phyloP scores from a whole-genome alignment of 1,284 basidiomycete species.

The Wallemia ichthyophaga region DNA sequence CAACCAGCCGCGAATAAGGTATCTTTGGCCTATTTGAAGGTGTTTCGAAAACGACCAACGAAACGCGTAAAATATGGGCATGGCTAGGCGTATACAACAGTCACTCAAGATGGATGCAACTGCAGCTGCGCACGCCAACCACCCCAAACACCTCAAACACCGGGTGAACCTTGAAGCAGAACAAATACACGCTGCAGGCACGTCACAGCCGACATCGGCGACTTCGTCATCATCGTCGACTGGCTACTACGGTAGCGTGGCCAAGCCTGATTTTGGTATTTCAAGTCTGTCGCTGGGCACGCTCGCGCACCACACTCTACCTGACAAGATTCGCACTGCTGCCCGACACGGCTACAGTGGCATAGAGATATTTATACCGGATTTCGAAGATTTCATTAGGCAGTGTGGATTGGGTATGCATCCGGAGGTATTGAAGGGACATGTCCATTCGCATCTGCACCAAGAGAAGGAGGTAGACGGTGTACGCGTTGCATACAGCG shows the following conservation, averaged over 20 bases:
- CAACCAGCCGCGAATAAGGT: too few relatives aligned
- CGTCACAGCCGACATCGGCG: not conserved
- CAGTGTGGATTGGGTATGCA: constrained; percentile 3
- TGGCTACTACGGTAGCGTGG: not conserved
- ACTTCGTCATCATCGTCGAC: not conserved
- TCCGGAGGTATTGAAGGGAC: not conserved
- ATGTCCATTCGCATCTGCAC: too few relatives aligned
- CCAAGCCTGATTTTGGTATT: constrained; percentile 2
- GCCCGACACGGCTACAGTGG: constrained; percentile 3
- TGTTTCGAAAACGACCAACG: too few relatives aligned
- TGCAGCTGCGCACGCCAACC: too few relatives aligned
- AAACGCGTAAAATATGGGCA: not conserved
- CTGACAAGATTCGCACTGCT: constrained; percentile 4
- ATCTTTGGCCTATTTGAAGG: too few relatives aligned
- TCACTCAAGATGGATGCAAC: not conserved
- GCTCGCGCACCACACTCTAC: constrained; percentile 4
- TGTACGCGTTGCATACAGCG: too few relatives aligned
- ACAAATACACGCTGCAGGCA: not conserved
- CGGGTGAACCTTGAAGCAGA: not conserved
- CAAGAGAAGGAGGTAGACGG: too few relatives aligned
- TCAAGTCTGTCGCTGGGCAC: constrained; percentile 3
- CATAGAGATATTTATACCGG: constrained; percentile 5
- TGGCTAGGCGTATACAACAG: not conserved
- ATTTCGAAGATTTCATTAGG: constrained; percentile 5
- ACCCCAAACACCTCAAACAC: too few relatives aligned